phyloP scores from a whole-genome alignment of 2,329 filamentous ascomycete genomes.

The Sarocladiaceae sp. region DNA sequence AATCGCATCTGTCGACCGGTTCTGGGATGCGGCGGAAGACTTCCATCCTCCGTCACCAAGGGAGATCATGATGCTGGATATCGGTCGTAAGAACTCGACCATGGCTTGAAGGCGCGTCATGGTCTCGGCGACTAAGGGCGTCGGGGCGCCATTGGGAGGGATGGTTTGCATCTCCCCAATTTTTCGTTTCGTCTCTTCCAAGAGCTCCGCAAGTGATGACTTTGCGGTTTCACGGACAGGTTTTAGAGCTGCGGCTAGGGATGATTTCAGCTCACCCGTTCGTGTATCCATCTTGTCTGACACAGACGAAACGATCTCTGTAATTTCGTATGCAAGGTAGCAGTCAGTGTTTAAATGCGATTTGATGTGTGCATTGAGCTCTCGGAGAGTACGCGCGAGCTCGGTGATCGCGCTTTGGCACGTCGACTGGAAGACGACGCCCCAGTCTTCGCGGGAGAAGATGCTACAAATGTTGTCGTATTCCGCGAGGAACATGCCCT shows the following conservation, averaged over 20 bases:
- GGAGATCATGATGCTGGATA: slow-evolving; percentile 86
- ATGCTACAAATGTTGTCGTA: slow-evolving; percentile 86
- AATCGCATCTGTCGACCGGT: slow-evolving; percentile 55
- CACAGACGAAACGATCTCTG: slow-evolving; percentile 78
- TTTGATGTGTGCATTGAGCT: slow-evolving; percentile 86
- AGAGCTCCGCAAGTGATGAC: slow-evolving; percentile 70
- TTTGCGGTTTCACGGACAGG: slow-evolving; percentile 91
- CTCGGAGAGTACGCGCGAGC: slow-evolving; percentile 76
- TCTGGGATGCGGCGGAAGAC: slow-evolving; percentile 40
- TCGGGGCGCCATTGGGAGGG: slow-evolving; percentile 69
- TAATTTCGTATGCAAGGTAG: slow-evolving; percentile 90
- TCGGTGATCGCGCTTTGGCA: slow-evolving; percentile 74
- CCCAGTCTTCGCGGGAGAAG: slow-evolving; percentile 82
- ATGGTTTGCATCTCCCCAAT: slow-evolving; percentile 60
- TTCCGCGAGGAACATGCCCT: slow-evolving; percentile 80
- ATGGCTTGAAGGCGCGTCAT: slow-evolving; percentile 83
- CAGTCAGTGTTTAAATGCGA: slow-evolving; percentile 83
- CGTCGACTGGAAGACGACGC: slow-evolving; percentile 68
- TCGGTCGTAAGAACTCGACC: slow-evolving; percentile 76
- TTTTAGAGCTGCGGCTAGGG: slow-evolving; percentile 78
- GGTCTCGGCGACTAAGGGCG: slow-evolving; percentile 73
- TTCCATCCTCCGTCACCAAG: slow-evolving; percentile 91
- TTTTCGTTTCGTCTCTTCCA: slow-evolving; percentile 75
- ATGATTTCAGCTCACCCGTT: slow-evolving; percentile 78
- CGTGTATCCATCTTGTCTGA: slow-evolving; percentile 73